These are phyloP conservation scores for Flaveria floridana DNA, from an alignment of 140 eudicot genomes.

Conservation along the genomic window DNA sequence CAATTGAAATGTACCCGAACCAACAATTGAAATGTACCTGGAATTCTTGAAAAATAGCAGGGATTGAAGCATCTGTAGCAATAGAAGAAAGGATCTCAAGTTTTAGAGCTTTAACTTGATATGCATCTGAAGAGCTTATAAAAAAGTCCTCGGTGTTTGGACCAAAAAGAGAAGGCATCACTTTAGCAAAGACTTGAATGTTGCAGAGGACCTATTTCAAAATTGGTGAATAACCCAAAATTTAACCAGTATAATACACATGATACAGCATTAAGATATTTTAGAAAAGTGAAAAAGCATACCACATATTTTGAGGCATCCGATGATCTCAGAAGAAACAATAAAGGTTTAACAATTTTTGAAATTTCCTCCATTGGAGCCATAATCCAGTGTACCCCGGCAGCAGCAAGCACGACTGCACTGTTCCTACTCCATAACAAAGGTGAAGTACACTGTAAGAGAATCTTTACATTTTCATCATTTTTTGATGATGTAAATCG, in stretches of 20 bases:
- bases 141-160: conserved; percentile 76
- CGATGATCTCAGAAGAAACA: conserved; percentile 90
- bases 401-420: conserved; percentile 96
- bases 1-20: background rate
- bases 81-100: conserved; percentile 88
- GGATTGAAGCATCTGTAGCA: conserved; percentile 76
- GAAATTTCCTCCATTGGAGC: conserved; percentile 73
- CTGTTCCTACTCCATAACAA: conserved; percentile 94
- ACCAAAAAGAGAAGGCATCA: conserved; percentile 76
- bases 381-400: conserved; percentile 99
- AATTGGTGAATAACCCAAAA: conserved; percentile 14
- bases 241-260: background rate
- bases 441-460: conserved; percentile 88
- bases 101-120: conserved; percentile 73
- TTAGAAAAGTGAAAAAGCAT: conserved; percentile 9
- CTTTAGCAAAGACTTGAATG: conserved; percentile 93
- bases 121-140: conserved; percentile 68
- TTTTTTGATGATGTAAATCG: conserved; percentile 61
- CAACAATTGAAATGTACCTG: conserved; percentile 53
- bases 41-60: conserved; percentile 76
- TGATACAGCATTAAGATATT: background rate
- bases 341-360: conserved; percentile 82
- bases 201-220: conserved; percentile 78
- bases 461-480: conserved; percentile 71
- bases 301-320: conserved; percentile 89